Evolutionary conservation across 192 early-diverging fungal genomes (phyloP), one percentile per base, ranked within the genome.

Genomic region (Lobulomyces angularis): DNA sequence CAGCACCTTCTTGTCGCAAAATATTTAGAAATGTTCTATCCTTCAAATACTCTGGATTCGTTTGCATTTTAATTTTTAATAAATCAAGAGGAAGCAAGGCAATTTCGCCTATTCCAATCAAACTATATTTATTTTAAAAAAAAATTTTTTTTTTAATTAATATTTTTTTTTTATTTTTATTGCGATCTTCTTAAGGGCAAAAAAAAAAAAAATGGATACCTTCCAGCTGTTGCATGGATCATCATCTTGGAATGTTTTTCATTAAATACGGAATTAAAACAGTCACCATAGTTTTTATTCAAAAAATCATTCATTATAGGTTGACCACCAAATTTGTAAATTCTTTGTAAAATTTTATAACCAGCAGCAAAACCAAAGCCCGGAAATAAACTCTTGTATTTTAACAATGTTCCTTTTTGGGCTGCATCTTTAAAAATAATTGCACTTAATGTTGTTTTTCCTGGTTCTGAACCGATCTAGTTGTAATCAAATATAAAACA

Each of bases 271-370:
- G 53, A 53, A 28, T 74, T 66, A 59, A 98, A 98, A 28, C 63
- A 35, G 17, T 58, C 50, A 43, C 80, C 79, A 69, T 92, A 72
- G 65, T 94, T 53, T 30, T 51, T 77, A 62, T 88, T 86, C 37
- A 98, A 55, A 56, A 76, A 88, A 64, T 98, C 94, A 55, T 83
- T 86, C 24, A 88, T 86, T 48, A 84, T 87, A 11, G 91, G 90
- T 65, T 98, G 94, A 3, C 94, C 94, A 50, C 90, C 92, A 48
- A 93, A 98, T 43, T 98, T 98, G 79, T 98, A 98, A 35, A 94
- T 73, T 46, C 94, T 77, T 67, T 98, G 94, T 44, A 84, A 59
- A 27, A 98, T 79, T 67, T 98, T 98, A 83, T 98, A 98, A 5
- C 91, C 91, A 26, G 90, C 88, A 17, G 94, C 94, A 62, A 85